Evolutionary conservation across 208 protist genomes (phyloP).

Genomic region (Acanthamoeba lenticulata): DNA sequence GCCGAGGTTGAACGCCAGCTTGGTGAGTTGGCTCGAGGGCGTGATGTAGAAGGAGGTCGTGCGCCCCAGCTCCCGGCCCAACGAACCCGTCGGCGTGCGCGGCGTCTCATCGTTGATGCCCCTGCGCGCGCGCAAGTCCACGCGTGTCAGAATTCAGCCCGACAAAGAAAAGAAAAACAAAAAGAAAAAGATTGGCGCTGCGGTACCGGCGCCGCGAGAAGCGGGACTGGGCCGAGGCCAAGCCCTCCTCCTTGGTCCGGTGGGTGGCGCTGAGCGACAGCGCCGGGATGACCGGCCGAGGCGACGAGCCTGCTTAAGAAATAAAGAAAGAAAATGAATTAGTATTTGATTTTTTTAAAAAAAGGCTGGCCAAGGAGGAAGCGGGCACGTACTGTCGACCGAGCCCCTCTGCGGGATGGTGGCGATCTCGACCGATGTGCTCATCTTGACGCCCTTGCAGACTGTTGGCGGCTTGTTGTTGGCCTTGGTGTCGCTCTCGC

Average conservation of each 20-base stretch:
- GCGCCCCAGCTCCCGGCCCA: background rate
- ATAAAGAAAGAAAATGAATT: background rate
- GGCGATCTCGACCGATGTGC: background rate
- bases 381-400: background rate
- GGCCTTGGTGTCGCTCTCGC: background rate
- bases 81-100: slow-evolving; percentile 2
- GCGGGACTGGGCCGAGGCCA: slow-evolving; percentile 8
- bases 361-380: background rate
- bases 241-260: background rate
- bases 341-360: too few species aligned
- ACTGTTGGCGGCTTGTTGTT: background rate
- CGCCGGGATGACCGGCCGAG: slow-evolving; percentile 43
- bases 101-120: slow-evolving; percentile 2
- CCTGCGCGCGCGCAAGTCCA: background rate
- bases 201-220: slow-evolving; percentile 7
- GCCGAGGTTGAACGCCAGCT: slow-evolving; percentile 61
- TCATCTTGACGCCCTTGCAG: background rate
- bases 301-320: background rate
- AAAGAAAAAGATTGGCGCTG: too few species aligned
- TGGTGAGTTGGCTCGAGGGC: slow-evolving; percentile 35
- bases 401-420: background rate
- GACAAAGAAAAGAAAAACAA: background rate
- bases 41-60: slow-evolving; percentile 60
- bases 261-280: background rate
- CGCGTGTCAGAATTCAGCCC: too few species aligned